phyloP scores from a whole-genome alignment of 2,329 filamentous ascomycete genomes.

The Apiospora rasikravindrae region DNA sequence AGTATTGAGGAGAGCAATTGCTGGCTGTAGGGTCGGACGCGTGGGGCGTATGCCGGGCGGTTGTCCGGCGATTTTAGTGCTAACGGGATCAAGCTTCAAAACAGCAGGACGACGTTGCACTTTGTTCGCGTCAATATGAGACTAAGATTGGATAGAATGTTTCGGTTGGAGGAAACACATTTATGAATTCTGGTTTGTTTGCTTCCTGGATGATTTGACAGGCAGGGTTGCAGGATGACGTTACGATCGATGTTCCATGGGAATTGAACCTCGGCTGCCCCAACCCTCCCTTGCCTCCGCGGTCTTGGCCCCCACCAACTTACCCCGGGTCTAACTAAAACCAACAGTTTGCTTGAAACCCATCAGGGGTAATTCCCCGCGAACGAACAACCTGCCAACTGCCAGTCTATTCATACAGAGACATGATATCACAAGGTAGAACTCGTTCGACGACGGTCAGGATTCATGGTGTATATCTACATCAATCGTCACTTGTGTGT shows the following conservation, averaged over 20 bases:
- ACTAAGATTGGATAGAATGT: neutral
- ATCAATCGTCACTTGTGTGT: too few species aligned
- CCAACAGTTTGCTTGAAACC: neutral
- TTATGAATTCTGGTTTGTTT: neutral
- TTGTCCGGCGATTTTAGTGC: neutral
- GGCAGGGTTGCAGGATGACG: neutral
- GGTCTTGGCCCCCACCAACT: neutral
- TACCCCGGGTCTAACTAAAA: neutral
- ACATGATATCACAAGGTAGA: neutral
- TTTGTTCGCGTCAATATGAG: neutral
- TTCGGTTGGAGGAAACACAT: neutral
- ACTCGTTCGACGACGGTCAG: neutral
- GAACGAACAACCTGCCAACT: neutral
- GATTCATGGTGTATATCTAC: too few species aligned
- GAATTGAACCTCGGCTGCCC: constrained; percentile 6
- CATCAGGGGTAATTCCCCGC: neutral
- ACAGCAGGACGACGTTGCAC: neutral
- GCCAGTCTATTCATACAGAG: neutral
- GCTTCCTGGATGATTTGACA: too few species aligned
- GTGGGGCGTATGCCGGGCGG: neutral
- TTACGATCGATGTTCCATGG: neutral
- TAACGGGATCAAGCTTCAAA: neutral
- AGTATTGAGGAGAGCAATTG: neutral
- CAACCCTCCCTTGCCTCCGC: neutral
- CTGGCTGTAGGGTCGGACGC: neutral